Percentiles rank a stretch among this genome's conserved stretches.
Conservation (phyloP, 23 red algal species). For the Chondrus crispus region DNA sequence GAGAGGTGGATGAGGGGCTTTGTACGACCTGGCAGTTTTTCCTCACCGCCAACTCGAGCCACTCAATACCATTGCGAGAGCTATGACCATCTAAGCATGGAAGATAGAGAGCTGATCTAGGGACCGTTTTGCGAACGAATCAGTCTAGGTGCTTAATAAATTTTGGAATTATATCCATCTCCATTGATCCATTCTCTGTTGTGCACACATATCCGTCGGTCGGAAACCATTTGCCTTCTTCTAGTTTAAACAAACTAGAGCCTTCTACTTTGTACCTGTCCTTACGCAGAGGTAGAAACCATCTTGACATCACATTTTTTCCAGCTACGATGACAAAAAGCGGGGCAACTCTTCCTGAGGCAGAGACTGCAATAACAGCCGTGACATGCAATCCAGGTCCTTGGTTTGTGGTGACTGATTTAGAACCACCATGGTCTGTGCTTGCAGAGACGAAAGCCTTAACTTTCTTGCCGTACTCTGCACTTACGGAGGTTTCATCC, state of each 20-base stretch:
- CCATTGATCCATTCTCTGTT: neutral
- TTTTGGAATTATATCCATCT: neutral
- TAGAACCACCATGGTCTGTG: neutral
- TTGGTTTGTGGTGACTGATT: neutral
- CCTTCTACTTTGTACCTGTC: no score
- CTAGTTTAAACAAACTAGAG: neutral
- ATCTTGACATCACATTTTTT: neutral
- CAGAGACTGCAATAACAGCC: neutral
- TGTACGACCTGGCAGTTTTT: neutral
- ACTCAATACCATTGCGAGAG: neutral
- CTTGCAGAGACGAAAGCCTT: neutral
- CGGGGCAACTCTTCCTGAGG: neutral
- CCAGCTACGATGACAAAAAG: constrained; percentile 6
- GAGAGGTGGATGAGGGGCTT: neutral
- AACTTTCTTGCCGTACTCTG: neutral
- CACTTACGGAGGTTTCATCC: neutral
- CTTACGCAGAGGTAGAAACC: neutral
- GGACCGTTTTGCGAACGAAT: neutral
- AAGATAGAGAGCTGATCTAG: neutral
- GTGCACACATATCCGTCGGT: neutral
- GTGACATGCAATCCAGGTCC: neutral
- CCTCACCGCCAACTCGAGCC: neutral
- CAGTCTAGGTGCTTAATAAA: neutral
- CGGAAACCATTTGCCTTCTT: neutral
- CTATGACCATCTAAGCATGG: neutral